A percentile compares a stretch with the other conserved stretches of the same genome.
Evolutionary conservation across 1,139 yeast genomes (phyloP).

Genomic region (Hemisphaericaspora lyxosophila): DNA sequence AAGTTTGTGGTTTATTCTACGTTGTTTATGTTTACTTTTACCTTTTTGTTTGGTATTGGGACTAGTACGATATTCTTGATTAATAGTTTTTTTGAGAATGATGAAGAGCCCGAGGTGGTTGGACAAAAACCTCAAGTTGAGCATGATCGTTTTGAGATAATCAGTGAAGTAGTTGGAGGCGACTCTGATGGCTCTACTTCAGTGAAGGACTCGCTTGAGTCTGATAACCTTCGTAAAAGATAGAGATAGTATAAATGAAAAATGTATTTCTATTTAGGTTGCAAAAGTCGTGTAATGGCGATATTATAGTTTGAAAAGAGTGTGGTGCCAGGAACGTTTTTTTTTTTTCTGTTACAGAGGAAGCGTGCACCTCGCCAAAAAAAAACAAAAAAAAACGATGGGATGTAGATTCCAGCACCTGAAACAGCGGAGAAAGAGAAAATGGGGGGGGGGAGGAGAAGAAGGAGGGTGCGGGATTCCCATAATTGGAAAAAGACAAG

Average conservation of each 20-base stretch:
- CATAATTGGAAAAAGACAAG: background rate
- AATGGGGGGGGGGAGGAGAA: too few species aligned
- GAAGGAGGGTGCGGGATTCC: too few species aligned
- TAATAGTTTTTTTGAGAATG: slow-evolving; percentile 11
- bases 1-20: slow-evolving; percentile 49
- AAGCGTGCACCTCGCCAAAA: too few species aligned
- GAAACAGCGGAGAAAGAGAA: too few species aligned
- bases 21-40: slow-evolving; percentile 35
- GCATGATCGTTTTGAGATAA: slow-evolving; percentile 1
- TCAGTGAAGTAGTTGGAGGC: slow-evolving; percentile 2
- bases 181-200: background rate
- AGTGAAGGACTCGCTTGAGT: background rate
- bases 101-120: slow-evolving; percentile 5
- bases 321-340: too few species aligned
- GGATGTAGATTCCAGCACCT: too few species aligned
- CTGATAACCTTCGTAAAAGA: background rate
- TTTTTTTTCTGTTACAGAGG: too few species aligned
- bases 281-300: too few species aligned
- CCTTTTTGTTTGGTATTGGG: slow-evolving; percentile 42
- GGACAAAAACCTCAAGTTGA: background rate
- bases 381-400: too few species aligned
- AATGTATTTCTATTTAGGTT: too few species aligned
- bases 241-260: too few species aligned
- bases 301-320: too few species aligned
- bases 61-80: slow-evolving; percentile 31